These are phyloP conservation scores for Beauveria sp. DNA, from an alignment of 2,329 filamentous ascomycete genomes.

Conservation along the genomic window DNA sequence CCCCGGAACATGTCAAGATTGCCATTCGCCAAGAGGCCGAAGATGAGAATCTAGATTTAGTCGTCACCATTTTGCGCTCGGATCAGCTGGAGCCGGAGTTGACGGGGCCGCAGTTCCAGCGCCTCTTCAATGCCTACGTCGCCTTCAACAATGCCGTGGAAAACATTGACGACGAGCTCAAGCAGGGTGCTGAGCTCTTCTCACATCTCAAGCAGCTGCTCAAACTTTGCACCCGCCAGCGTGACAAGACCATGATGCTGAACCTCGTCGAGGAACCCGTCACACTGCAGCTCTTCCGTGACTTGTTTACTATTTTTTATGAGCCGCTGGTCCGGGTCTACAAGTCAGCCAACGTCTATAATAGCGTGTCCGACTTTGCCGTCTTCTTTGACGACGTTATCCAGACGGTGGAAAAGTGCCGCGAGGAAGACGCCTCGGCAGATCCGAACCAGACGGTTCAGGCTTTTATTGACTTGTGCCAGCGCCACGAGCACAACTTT, in stretches of 20 bases:
- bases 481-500: slow-evolving; percentile 90
- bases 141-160: slow-evolving; percentile 94
- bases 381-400: slow-evolving; percentile 91
- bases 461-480: slow-evolving; percentile 93
- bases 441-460: slow-evolving; percentile 98
- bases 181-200: slow-evolving; percentile 84
- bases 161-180: slow-evolving; percentile 80
- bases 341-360: slow-evolving; percentile 98
- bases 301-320: slow-evolving; percentile 98
- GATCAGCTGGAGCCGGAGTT: slow-evolving; percentile 68
- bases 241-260: slow-evolving; percentile 97
- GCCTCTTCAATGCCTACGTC: slow-evolving; percentile 88
- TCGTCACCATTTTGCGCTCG: slow-evolving; percentile 77
- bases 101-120: slow-evolving; percentile 66
- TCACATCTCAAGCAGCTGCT: slow-evolving; percentile 91
- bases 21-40: slow-evolving; percentile 66
- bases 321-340: slow-evolving; percentile 95
- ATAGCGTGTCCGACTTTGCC: slow-evolving; percentile 92
- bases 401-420: slow-evolving; percentile 58
- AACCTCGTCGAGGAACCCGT: slow-evolving; percentile 91
- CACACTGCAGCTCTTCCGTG: slow-evolving; percentile 91
- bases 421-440: slow-evolving; percentile 74
- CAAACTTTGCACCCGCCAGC: slow-evolving; percentile 82
- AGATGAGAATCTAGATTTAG: slow-evolving; percentile 69
- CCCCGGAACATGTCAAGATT: slow-evolving; percentile 67